Percentiles rank a stretch among this genome's conserved stretches.
phyloP scores from a whole-genome alignment of 2,329 filamentous ascomycete genomes.

The Monosporascus ibericus region DNA sequence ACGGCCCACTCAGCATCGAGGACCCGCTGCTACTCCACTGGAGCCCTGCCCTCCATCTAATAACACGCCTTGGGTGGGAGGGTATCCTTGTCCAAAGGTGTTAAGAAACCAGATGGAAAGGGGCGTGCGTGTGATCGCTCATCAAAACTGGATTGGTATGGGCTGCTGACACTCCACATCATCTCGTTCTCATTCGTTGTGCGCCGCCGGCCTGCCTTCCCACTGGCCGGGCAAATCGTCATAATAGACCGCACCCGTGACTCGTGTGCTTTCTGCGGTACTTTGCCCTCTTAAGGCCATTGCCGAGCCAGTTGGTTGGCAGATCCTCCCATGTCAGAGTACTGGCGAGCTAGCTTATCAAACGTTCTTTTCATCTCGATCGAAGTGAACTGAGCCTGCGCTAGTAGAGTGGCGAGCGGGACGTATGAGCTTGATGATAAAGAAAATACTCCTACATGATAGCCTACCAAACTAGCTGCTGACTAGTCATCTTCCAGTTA shows the following conservation, averaged over 20 bases:
- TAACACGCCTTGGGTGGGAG: slow-evolving; percentile 15
- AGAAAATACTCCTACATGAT: neutral
- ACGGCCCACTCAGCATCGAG: slow-evolving; percentile 26
- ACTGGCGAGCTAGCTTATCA: neutral
- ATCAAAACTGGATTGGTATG: slow-evolving; percentile 10
- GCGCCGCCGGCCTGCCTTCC: slow-evolving; percentile 8
- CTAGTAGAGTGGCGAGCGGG: neutral
- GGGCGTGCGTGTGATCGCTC: slow-evolving; percentile 23
- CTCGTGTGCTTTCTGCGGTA: slow-evolving; percentile 22
- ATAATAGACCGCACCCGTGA: slow-evolving; percentile 26
- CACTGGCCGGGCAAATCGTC: slow-evolving; percentile 25
- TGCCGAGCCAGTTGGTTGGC: slow-evolving; percentile 18
- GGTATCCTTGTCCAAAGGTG: neutral
- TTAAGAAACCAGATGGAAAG: slow-evolving; percentile 13
- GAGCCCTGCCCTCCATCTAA: slow-evolving; percentile 23
- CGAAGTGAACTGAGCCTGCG: neutral
- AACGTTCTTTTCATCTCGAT: neutral
- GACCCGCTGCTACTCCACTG: slow-evolving; percentile 20
- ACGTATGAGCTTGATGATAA: neutral
- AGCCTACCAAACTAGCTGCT: neutral
- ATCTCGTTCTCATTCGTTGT: slow-evolving; percentile 19
- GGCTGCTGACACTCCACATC: slow-evolving; percentile 23
- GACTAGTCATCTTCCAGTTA: neutral
- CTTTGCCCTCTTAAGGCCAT: slow-evolving; percentile 12
- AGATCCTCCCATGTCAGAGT: slow-evolving; percentile 11